Base-by-base conservation (phyloP, 768 basidiomycete species). In the Rhodotorula taiwanensis region DNA sequence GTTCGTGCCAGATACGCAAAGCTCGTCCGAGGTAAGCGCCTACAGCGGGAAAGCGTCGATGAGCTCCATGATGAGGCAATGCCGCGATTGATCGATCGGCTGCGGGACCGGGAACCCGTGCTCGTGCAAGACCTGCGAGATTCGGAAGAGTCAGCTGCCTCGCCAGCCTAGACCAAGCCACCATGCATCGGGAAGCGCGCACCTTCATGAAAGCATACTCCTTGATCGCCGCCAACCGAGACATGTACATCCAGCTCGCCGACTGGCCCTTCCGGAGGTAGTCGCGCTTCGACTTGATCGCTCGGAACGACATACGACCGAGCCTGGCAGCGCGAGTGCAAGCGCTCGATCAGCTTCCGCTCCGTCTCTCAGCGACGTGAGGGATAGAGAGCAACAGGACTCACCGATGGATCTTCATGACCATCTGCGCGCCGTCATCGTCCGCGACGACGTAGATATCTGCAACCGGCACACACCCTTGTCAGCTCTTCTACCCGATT, bases 141-240 rank as follows among this genome's bases (percentile, higher is more conserved):
- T 10, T 54, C 7, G 30, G n/a, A 43, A 55, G n/a, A n/a, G n/a
- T n/a, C n/a, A n/a, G n/a, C n/a, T n/a, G n/a, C n/a, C n/a, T n/a
- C n/a, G n/a, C n/a, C n/a, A n/a, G n/a, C n/a, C n/a, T n/a, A n/a
- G n/a, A n/a, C n/a, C n/a, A n/a, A n/a, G n/a, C n/a, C n/a, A n/a
- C n/a, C n/a, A n/a, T n/a, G n/a, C n/a, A n/a, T n/a, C n/a, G n/a
- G n/a, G n/a, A n/a, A n/a, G n/a, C n/a, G n/a, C n/a, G 47, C 58
- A 90, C 94, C 81, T 95, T 97, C 89, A 99, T 94, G 76, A 98
- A 99, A 2, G 89, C 90, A 83, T 86, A 99, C 75, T 99, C 95
- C 74, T 97, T 98, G 78, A 94, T 87, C 14, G 95, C 95, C 23
- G 93, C 87, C 50, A 99, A 77, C 27, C 95, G 83, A 27, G 90